phyloP scores from a whole-genome alignment of 768 basidiomycete species.

The Lentinus tigrinus region DNA sequence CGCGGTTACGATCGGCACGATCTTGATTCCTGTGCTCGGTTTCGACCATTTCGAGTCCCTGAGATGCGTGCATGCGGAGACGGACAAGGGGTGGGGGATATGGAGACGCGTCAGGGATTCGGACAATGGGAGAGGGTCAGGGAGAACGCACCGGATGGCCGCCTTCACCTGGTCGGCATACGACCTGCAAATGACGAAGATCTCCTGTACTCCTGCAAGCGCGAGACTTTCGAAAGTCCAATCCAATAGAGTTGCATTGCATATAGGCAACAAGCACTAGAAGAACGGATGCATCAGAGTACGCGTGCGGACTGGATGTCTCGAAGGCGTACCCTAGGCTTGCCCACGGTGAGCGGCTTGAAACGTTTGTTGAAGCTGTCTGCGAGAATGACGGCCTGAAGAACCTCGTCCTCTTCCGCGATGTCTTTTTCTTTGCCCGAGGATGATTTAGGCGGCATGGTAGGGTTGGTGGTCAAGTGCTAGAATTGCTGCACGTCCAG shows the following conservation, averaged over 20 bases:
- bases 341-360: conserved; percentile 82
- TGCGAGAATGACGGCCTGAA: conserved; percentile 94
- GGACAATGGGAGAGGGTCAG: neutral
- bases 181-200: conserved; percentile 92
- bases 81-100: neutral
- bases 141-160: conserved; percentile 69
- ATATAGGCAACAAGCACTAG: conserved; percentile 89
- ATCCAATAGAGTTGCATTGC: conserved; percentile 89
- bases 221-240: conserved; percentile 97
- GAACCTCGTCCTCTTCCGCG: conserved; percentile 76
- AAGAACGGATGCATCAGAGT: conserved; percentile 16
- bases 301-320: neutral
- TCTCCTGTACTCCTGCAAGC: conserved; percentile 93
- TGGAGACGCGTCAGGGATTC: neutral
- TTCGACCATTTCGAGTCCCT: conserved; percentile 87
- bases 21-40: conserved; percentile 74
- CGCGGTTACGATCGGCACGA: conserved; percentile 81
- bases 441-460: conserved; percentile 66
- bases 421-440: conserved; percentile 62
- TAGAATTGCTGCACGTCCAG: neutral
- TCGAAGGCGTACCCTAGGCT: conserved; percentile 69
- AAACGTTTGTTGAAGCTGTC: conserved; percentile 96
- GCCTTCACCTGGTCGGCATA: conserved; percentile 84
- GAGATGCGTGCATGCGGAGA: conserved; percentile 12
- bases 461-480: conserved; percentile 1